Evolutionary conservation across 2,329 filamentous ascomycete genomes (phyloP).

Genomic region (Paraphaeosphaeria minitans): DNA sequence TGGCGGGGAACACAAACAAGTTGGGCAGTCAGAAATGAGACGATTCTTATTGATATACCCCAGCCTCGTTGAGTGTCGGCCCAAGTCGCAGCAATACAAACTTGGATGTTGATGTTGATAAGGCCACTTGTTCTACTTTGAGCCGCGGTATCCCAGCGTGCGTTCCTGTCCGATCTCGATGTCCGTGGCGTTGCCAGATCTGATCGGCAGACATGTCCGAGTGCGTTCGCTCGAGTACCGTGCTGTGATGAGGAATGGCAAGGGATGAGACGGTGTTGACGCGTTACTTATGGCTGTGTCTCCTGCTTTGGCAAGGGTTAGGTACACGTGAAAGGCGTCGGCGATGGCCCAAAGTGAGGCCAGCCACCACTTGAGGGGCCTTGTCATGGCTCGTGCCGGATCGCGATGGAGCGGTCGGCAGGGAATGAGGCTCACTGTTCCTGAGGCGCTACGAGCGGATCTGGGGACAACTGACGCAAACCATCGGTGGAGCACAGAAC

Average conservation of each 20-base stretch:
- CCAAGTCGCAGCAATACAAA: slow-evolving; percentile 2
- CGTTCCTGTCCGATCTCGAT: background rate
- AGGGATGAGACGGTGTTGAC: background rate
- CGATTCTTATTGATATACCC: background rate
- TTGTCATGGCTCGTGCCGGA: background rate
- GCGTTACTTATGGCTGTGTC: background rate
- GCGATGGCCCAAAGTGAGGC: background rate
- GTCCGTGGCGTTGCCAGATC: background rate
- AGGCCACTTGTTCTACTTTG: background rate
- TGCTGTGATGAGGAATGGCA: background rate
- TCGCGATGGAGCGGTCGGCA: background rate
- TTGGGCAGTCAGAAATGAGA: background rate
- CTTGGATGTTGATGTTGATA: slow-evolving; percentile 1
- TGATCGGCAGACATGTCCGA: background rate
- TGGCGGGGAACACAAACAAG: background rate
- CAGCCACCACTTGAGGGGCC: background rate
- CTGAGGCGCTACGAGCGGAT: slow-evolving; percentile 2
- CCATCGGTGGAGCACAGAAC: background rate
- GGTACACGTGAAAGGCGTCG: background rate
- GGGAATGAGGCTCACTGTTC: background rate
- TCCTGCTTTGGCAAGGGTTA: background rate
- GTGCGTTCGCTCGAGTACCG: background rate
- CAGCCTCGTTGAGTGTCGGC: background rate
- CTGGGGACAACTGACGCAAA: slow-evolving; percentile 9
- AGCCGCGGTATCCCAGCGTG: slow-evolving; percentile 2